phyloP scores from a whole-genome alignment of 148 eudicot genomes.

The Heliosperma pusillum region DNA sequence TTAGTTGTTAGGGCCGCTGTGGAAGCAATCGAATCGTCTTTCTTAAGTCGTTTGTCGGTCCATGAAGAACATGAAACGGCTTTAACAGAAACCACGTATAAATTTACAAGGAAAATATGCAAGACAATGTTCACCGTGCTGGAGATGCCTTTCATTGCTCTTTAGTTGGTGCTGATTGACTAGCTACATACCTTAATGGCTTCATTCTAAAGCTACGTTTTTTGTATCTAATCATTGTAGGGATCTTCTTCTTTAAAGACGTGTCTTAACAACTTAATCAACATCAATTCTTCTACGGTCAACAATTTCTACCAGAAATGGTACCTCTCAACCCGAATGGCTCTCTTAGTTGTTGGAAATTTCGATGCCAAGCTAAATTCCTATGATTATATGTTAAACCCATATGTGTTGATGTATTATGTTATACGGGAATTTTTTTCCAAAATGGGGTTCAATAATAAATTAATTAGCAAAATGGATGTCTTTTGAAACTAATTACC shows the following conservation, averaged over 20 bases:
- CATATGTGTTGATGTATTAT: too few species aligned
- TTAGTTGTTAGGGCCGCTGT: not conserved
- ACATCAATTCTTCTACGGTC: not conserved
- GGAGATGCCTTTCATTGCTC: not conserved
- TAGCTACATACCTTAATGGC: too few species aligned
- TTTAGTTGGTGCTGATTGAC: not conserved
- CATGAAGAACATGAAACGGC: not conserved
- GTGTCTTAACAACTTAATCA: not conserved
- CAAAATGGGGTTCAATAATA: too few species aligned
- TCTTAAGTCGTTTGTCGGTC: not conserved
- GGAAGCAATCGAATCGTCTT: not conserved
- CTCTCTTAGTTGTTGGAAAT: not conserved
- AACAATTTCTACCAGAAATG: not conserved
- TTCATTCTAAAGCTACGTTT: not conserved
- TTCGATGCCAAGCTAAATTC: too few species aligned
- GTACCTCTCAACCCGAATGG: not conserved
- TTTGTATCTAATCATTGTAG: not conserved
- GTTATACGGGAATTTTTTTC: too few species aligned
- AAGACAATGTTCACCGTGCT: not conserved
- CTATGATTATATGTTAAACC: too few species aligned
- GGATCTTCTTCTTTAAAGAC: not conserved
- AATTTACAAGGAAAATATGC: not conserved
- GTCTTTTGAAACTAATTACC: too few species aligned
- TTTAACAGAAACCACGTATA: not conserved
- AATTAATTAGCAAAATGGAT: too few species aligned